These are phyloP conservation scores for Moricandia arvensis DNA, from an alignment of 345 rosid species.

Conservation along the genomic window DNA sequence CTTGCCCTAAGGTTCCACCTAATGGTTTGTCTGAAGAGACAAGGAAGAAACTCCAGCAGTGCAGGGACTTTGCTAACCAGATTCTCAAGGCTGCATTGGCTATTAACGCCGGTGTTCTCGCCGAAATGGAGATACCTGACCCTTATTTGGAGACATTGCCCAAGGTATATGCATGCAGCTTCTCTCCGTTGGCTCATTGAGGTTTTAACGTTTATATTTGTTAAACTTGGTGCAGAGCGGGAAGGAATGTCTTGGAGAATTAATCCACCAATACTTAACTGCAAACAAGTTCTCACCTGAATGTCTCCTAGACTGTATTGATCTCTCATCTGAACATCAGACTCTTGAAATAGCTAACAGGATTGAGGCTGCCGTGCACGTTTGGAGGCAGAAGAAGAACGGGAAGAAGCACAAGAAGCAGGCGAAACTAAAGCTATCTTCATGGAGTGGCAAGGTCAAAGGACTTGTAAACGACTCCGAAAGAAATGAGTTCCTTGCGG, in stretches of 20 bases:
- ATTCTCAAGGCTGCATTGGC: constrained; percentile 97
- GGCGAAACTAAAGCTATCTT: constrained; percentile 46
- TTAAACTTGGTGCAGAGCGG: constrained; percentile 50
- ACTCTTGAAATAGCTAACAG: constrained; percentile 79
- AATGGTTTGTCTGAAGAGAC: constrained; percentile 74
- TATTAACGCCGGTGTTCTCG: constrained; percentile 81
- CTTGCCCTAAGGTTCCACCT: constrained; percentile 73
- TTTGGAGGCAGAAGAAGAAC: constrained; percentile 79
- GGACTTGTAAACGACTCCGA: constrained; percentile 65
- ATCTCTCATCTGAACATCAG: constrained; percentile 82
- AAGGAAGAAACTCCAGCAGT: constrained; percentile 80
- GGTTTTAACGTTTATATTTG: neutral
- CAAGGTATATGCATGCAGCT: constrained; percentile 49
- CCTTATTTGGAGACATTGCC: constrained; percentile 88
- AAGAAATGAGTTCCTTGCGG: constrained; percentile 59
- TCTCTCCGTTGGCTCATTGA: neutral
- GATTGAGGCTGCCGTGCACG: constrained; percentile 78
- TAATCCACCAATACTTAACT: constrained; percentile 71
- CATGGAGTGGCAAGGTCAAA: constrained; percentile 95
- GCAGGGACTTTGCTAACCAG: constrained; percentile 86
- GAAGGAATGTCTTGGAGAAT: constrained; percentile 78
- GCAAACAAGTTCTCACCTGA: constrained; percentile 84
- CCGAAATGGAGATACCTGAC: constrained; percentile 89
- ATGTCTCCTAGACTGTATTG: constrained; percentile 81
- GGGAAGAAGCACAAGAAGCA: constrained; percentile 45